Base-by-base conservation (phyloP, 495 filamentous ascomycete genomes). In the Cladorrhinum samala region DNA sequence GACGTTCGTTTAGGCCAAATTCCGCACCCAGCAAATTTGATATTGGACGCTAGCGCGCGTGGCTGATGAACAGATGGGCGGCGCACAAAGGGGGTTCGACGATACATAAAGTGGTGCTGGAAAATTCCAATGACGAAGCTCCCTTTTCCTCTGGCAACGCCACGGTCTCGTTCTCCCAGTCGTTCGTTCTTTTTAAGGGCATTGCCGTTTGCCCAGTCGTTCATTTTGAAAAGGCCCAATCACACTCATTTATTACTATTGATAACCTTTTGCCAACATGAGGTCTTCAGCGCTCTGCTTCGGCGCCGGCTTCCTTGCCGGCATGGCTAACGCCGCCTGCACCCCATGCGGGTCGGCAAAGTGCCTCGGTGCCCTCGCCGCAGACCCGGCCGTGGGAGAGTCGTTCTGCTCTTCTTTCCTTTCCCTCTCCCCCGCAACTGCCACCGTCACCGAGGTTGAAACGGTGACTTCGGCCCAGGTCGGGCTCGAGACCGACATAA, bases 401-500 rank as follows among this genome's bases (percentile, higher is more conserved):
- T n/a, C 48, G 11, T 50, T 50, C 20, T 50, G 48, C 33, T 50
- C 48, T 21, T 50, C 48, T 11, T 50, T 17, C n/a, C 52, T 55
- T 21, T 38, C 18, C 16, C 20, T 36, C 25, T 18, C 11, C 7
- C 51, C 27, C 27, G 27, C 27, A 33, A 33, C 51, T 40, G 37
- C 49, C 54, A 42, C 54, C 33, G 14, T 50, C 49, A 57, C 33
- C 18, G 33, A 39, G 30, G 20, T 39, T 33, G 27, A 33, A 33
- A 11, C 27, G 6, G 27, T 33, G 5, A 33, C 27, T 11, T 5
- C 5, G 27, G 11, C 27, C 5, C 6, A 6, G 6, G 11, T 33
- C 27, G 11, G 11, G 6, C 6, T 33, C 27, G 27, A 33, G 27
- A 33, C 27, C 5, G 27, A 5, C 27, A 6, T 33, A 5, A 33